Conservation (phyloP, 2,329 filamentous ascomycete species). For the Clonostachys rhizophaga region DNA sequence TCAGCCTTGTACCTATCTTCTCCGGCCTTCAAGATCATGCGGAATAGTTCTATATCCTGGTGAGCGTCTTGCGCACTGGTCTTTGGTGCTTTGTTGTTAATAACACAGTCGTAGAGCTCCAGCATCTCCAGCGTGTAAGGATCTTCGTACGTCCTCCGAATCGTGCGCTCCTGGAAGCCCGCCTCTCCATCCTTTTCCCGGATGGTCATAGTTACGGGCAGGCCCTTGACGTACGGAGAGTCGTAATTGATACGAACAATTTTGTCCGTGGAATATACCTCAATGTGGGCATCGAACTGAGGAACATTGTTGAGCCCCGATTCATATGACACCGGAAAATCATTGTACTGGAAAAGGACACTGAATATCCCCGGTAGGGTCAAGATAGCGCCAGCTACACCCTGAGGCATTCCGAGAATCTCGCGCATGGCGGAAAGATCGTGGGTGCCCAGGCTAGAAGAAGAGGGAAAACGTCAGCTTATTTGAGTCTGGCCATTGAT, state of each 20-base stretch:
- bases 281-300: conserved; percentile 44
- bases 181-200: conserved; percentile 26
- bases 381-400: conserved; percentile 16
- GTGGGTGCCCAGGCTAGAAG: conserved; percentile 35
- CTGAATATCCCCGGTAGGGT: conserved; percentile 19
- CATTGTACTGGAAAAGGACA: conserved; percentile 36
- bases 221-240: conserved; percentile 51
- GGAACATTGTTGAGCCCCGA: conserved; percentile 49
- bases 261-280: conserved; percentile 48
- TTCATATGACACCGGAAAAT: conserved; percentile 52
- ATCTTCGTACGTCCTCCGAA: conserved; percentile 39
- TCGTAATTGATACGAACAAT: conserved; percentile 50
- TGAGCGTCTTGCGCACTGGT: conserved; percentile 18
- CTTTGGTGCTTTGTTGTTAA: conserved; percentile 13
- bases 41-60: conserved; percentile 21
- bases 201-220: conserved; percentile 43
- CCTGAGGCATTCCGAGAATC: conserved; percentile 36
- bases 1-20: neutral
- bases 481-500: too few relatives aligned
- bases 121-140: conserved; percentile 29
- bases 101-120: conserved; percentile 20
- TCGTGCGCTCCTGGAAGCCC: conserved; percentile 26
- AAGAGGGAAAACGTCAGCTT: neutral
- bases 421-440: conserved; percentile 48
- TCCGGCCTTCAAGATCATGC: conserved; percentile 15